These are phyloP conservation scores for sweet orange (Citrus sinensis) DNA, from an alignment of 345 rosid genomes.

Conservation along the genomic window DVS_A1.0 CM039163.1:34741501-34742000, in stretches of 20 bases:
- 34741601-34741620: not conserved
- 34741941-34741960: conserved; percentile 67
- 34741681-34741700: not conserved
- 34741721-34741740: not conserved
- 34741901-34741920: conserved; percentile 47
- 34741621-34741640: not conserved
- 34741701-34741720: not conserved
- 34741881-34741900: conserved; percentile 32
- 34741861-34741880: conserved; percentile 23
- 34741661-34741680: not conserved
- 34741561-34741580: conserved; percentile 15
- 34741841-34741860: not conserved
- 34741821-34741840: not conserved
- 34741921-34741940: conserved; percentile 63
- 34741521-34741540: not conserved
- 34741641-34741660: not conserved
- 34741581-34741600: not conserved
- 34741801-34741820: not conserved
- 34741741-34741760: not conserved
- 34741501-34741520: conserved; percentile 4
- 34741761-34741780: not conserved
- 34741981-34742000: conserved; percentile 65
- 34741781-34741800: not conserved
- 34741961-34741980: conserved; percentile 60
- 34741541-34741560: conserved; percentile 24